These are phyloP conservation scores for Polyporus arcularius DNA, from an alignment of 768 basidiomycete species.

Conservation along the genomic window DNA sequence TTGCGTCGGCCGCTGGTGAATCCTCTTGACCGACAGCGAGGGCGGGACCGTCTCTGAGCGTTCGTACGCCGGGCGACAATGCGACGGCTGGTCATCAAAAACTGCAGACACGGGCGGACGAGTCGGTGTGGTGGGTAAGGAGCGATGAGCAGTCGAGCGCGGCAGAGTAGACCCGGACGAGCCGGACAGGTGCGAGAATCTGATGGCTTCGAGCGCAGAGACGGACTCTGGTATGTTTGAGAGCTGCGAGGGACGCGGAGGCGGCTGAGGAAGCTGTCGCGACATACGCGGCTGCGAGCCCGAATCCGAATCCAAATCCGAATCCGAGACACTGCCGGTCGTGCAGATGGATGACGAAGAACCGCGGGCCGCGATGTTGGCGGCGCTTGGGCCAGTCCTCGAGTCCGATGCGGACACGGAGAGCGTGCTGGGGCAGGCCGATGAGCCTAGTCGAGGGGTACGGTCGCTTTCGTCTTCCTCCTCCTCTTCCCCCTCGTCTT, in stretches of 20 bases:
- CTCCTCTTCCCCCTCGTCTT: slow-evolving; percentile 8
- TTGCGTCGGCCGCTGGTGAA: background rate
- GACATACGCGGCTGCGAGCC: background rate
- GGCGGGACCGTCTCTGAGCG: background rate
- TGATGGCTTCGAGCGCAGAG: slow-evolving; percentile 12
- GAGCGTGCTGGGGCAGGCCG: background rate
- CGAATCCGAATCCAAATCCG: background rate
- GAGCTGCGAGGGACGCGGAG: slow-evolving; percentile 2
- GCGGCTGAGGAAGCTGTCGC: slow-evolving; percentile 10
- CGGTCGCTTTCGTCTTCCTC: slow-evolving; percentile 3
- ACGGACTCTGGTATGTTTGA: slow-evolving; percentile 4
- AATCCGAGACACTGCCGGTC: background rate
- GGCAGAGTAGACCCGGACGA: background rate
- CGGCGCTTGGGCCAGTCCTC: background rate
- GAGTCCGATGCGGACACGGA: too few species aligned
- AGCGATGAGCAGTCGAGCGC: background rate
- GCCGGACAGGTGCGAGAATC: slow-evolving; percentile 1
- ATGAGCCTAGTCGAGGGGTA: slow-evolving; percentile 17
- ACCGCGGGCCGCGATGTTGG: background rate
- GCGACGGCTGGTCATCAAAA: background rate
- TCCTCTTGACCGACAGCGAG: background rate
- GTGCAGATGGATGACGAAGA: background rate
- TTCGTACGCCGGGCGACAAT: background rate
- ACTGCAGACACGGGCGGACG: background rate
- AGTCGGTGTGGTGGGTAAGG: too few species aligned